phyloP scores from a whole-genome alignment of 1,139 yeast genomes.

The Geotrichum reessii region DNA sequence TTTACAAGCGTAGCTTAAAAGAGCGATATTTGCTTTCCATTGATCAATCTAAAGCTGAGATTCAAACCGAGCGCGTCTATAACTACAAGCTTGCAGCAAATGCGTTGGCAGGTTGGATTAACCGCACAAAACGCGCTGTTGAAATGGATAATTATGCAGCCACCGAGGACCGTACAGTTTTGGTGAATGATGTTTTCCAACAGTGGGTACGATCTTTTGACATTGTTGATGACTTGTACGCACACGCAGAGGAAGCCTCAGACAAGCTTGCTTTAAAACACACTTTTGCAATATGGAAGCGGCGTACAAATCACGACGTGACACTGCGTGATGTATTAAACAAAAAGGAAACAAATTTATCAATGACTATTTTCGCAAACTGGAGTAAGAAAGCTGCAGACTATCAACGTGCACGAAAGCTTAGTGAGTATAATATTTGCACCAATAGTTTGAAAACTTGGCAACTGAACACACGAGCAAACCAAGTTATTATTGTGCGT shows the following conservation, averaged over 20 bases:
- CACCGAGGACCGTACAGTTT: background rate
- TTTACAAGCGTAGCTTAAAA: conserved; percentile 6
- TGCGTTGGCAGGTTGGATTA: conserved; percentile 6
- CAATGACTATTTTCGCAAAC: background rate
- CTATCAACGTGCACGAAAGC: conserved; percentile 8
- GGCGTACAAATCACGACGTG: conserved; percentile 1
- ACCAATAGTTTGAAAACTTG: conserved; percentile 8
- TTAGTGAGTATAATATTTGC: conserved; percentile 4
- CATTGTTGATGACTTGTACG: background rate
- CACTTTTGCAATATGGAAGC: conserved; percentile 10
- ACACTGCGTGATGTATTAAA: background rate
- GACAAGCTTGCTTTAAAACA: background rate
- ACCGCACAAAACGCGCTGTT: background rate
- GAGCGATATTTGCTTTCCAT: conserved; percentile 4
- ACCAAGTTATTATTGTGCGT: background rate
- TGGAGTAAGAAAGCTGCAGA: conserved; percentile 10
- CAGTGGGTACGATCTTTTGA: conserved; percentile 1
- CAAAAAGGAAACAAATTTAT: background rate
- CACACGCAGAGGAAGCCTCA: background rate
- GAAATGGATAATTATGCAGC: conserved; percentile 1
- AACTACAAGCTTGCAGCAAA: conserved; percentile 6
- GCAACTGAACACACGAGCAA: conserved; percentile 6
- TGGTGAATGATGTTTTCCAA: background rate
- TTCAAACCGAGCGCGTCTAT: background rate
- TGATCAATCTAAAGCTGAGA: conserved; percentile 10